Percentiles rank a stretch among this genome's conserved stretches.
These are phyloP conservation scores for Myriosclerotinia curreyana DNA, from an alignment of 2,329 filamentous ascomycete species.

Conservation along the genomic window DNA sequence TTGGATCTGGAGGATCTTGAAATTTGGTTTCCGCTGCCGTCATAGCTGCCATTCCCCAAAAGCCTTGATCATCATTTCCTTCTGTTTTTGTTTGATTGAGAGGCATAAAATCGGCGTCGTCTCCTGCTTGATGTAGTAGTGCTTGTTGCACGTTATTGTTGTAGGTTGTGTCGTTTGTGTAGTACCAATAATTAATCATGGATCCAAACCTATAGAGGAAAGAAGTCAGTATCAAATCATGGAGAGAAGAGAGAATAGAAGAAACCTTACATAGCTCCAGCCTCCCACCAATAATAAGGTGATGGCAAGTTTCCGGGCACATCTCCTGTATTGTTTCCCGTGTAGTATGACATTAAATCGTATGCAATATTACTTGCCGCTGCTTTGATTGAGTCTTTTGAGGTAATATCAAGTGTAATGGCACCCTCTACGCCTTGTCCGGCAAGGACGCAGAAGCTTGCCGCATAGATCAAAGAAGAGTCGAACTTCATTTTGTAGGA, in stretches of 20 bases:
- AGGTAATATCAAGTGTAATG: conserved; percentile 18
- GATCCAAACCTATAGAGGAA: conserved; percentile 46
- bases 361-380: conserved; percentile 41
- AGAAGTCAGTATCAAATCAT: not conserved
- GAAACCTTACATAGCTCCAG: conserved; percentile 51
- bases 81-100: conserved; percentile 56
- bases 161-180: conserved; percentile 69
- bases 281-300: conserved; percentile 36
- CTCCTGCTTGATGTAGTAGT: conserved; percentile 69
- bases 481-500: conserved; percentile 16
- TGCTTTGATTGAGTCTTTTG: conserved; percentile 36
- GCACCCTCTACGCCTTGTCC: conserved; percentile 20
- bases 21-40: conserved; percentile 66
- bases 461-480: conserved; percentile 11
- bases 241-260: not conserved
- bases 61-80: conserved; percentile 62
- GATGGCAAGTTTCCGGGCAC: conserved; percentile 48
- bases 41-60: conserved; percentile 70
- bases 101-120: conserved; percentile 72
- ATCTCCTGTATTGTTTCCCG: conserved; percentile 46
- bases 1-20: conserved; percentile 47
- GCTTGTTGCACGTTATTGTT: conserved; percentile 53
- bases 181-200: conserved; percentile 78
- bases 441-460: conserved; percentile 14
- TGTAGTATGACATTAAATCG: conserved; percentile 52